Conservation (phyloP, 768 basidiomycete species). For the Crepidotus variabilis region DNA sequence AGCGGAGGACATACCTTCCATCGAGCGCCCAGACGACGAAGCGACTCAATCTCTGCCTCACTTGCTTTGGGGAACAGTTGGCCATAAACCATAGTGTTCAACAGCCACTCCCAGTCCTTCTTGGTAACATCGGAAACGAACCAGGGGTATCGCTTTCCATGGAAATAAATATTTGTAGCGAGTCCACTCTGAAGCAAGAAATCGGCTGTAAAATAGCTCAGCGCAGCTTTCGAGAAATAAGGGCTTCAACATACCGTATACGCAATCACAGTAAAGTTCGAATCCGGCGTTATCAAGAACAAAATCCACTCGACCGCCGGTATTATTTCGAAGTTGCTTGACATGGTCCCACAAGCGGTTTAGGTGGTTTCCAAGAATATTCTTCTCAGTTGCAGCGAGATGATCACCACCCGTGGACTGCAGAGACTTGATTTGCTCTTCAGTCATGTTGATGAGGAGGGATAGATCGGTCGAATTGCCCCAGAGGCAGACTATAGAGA, state of each 20-base stretch:
- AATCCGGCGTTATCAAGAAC: slow-evolving; percentile 87
- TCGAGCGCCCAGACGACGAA: slow-evolving; percentile 72
- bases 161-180: slow-evolving; percentile 83
- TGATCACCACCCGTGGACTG: slow-evolving; percentile 96
- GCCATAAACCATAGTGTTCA: slow-evolving; percentile 86
- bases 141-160: slow-evolving; percentile 95
- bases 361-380: slow-evolving; percentile 88
- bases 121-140: slow-evolving; percentile 91
- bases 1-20: slow-evolving; percentile 70
- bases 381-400: slow-evolving; percentile 93
- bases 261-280: slow-evolving; percentile 84
- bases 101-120: slow-evolving; percentile 92
- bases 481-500: slow-evolving; percentile 81
- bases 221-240: background rate
- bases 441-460: slow-evolving; percentile 94
- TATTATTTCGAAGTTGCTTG: slow-evolving; percentile 62
- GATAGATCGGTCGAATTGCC: slow-evolving; percentile 96
- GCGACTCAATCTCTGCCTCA: slow-evolving; percentile 77
- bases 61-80: slow-evolving; percentile 85
- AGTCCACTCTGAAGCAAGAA: slow-evolving; percentile 90
- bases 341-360: slow-evolving; percentile 70
- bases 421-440: slow-evolving; percentile 94
- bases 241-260: slow-evolving; percentile 56
- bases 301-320: slow-evolving; percentile 76
- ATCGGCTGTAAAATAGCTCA: slow-evolving; percentile 55